Evolutionary conservation across 768 basidiomycete species (phyloP).

Genomic region (Suillus variegatus): DNA sequence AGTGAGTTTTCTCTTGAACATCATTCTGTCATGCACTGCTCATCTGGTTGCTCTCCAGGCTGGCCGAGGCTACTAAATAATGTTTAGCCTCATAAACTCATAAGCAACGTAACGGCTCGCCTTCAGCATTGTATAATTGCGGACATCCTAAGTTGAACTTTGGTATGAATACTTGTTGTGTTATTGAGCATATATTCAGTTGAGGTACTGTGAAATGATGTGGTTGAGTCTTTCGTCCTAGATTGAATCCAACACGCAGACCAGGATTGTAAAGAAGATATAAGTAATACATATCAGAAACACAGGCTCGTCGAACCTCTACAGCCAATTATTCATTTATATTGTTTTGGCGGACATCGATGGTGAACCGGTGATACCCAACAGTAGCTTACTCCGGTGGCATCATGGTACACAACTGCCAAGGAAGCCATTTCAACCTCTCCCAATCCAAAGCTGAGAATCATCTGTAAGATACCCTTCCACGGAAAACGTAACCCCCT

Average conservation of each 20-base stretch:
- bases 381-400: not conserved
- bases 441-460: constrained; percentile 17
- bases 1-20: not conserved
- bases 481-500: constrained; percentile 52
- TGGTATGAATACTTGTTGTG: not conserved
- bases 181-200: not conserved
- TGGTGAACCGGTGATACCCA: not conserved
- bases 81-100: not conserved
- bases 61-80: not conserved
- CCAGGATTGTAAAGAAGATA: not conserved
- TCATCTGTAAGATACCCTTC: constrained; percentile 42
- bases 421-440: not conserved
- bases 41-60: not conserved
- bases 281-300: too few relatives aligned
- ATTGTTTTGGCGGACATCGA: not conserved
- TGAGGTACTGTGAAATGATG: not conserved
- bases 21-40: not conserved
- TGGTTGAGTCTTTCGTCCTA: not conserved
- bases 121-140: not conserved
- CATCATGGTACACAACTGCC: not conserved
- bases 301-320: not conserved
- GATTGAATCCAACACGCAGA: not conserved
- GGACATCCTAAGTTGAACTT: not conserved
- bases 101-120: not conserved
- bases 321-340: not conserved